Conservation (phyloP, 169 alveolate species). For the Eimeria praecox region DNA sequence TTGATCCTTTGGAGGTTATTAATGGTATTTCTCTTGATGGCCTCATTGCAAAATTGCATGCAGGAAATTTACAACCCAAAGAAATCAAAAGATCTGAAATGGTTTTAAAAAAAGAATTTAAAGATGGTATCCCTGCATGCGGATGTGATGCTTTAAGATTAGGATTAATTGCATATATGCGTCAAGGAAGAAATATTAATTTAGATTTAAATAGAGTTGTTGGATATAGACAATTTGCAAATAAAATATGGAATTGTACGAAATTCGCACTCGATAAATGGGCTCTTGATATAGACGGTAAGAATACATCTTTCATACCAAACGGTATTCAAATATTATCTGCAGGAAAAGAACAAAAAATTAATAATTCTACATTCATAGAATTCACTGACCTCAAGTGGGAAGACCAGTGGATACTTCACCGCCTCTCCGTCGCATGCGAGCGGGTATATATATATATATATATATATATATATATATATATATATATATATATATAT, state of each 20-base stretch:
- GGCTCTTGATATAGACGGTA: not conserved
- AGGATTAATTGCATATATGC: constrained; percentile 95
- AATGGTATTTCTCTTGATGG: constrained; percentile 96
- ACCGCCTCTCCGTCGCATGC: constrained; percentile 90
- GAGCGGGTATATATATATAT: not conserved
- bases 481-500: not conserved
- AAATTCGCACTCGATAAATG: constrained; percentile 92
- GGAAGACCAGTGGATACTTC: constrained; percentile 98
- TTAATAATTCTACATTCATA: not conserved
- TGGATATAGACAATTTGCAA: constrained; percentile 98
- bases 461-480: not conserved
- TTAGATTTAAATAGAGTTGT: constrained; percentile 98
- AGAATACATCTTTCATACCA: not conserved
- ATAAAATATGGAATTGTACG: constrained; percentile 98
- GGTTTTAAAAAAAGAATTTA: constrained; percentile 97
- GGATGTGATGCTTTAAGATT: constrained; percentile 99
- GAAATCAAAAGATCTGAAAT: constrained; percentile 94
- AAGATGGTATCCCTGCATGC: constrained; percentile 99
- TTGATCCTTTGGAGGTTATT: constrained; percentile 99
- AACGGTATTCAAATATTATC: constrained; percentile 22
- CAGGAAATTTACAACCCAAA: constrained; percentile 93
- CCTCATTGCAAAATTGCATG: constrained; percentile 93
- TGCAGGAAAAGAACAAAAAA: not conserved
- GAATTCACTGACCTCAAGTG: constrained; percentile 85
- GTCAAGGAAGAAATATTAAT: constrained; percentile 97